phyloP scores from a whole-genome alignment of 2,329 filamentous ascomycete species.

The Claviceps sp. region DNA sequence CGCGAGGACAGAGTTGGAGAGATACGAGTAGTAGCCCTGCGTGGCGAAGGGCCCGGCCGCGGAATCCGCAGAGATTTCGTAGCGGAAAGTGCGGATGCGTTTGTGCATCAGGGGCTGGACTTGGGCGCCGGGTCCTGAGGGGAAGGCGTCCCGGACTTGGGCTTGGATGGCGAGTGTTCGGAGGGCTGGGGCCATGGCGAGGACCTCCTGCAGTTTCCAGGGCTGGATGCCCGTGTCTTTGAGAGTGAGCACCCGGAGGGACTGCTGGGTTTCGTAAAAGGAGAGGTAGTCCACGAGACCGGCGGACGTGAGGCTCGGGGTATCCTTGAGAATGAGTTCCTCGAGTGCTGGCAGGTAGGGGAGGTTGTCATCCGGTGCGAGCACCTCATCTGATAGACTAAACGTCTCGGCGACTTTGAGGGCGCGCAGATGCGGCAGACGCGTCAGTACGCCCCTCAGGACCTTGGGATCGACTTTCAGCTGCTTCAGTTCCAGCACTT shows the following conservation, averaged over 20 bases:
- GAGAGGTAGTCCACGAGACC: conserved; percentile 60
- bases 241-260: conserved; percentile 56
- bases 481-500: conserved; percentile 57
- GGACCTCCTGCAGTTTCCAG: conserved; percentile 44
- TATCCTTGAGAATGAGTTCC: conserved; percentile 59
- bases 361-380: conserved; percentile 50
- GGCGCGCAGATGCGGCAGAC: conserved; percentile 54
- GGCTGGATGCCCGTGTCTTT: conserved; percentile 58
- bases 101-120: conserved; percentile 52
- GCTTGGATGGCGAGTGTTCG: conserved; percentile 42
- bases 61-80: conserved; percentile 58
- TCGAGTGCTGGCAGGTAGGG: conserved; percentile 63
- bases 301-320: conserved; percentile 55
- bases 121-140: conserved; percentile 33
- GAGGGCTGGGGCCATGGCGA: conserved; percentile 44
- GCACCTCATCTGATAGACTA: conserved; percentile 64
- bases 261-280: conserved; percentile 41
- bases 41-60: conserved; percentile 44
- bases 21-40: conserved; percentile 66
- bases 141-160: conserved; percentile 36
- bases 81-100: conserved; percentile 62
- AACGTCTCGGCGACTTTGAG: conserved; percentile 59
- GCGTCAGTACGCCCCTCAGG: conserved; percentile 57
- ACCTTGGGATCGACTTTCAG: conserved; percentile 57
- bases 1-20: conserved; percentile 68